phyloP scores from a whole-genome alignment of 257 asterid genomes.

The Ocimum tenuiflorum region DNA sequence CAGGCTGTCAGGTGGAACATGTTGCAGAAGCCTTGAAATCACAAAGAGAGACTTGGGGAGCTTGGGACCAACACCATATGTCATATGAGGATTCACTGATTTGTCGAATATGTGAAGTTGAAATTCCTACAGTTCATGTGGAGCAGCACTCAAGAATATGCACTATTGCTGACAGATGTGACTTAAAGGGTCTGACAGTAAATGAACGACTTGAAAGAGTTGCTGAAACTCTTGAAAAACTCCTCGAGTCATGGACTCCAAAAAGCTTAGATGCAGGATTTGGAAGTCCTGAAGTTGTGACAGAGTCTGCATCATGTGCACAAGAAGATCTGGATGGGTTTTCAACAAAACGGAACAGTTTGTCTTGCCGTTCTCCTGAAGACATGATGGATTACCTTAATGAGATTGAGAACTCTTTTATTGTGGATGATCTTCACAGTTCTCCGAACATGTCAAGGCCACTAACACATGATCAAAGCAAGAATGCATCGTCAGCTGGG shows the following conservation, averaged over 20 bases:
- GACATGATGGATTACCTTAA: slow-evolving; percentile 43
- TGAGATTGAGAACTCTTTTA: slow-evolving; percentile 39
- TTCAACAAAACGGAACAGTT: slow-evolving; percentile 37
- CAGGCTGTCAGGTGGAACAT: slow-evolving; percentile 34
- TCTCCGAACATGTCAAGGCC: slow-evolving; percentile 29
- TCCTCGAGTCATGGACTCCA: slow-evolving; percentile 77
- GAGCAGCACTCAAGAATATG: slow-evolving; percentile 95
- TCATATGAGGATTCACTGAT: slow-evolving; percentile 80
- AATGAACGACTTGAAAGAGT: slow-evolving; percentile 85
- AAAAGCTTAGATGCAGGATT: slow-evolving; percentile 38
- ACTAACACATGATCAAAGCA: slow-evolving; percentile 37
- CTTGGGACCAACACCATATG: slow-evolving; percentile 68
- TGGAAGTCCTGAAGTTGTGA: slow-evolving; percentile 52
- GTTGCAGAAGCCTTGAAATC: slow-evolving; percentile 45
- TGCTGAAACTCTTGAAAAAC: slow-evolving; percentile 74
- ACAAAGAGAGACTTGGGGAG: slow-evolving; percentile 56
- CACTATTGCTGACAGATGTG: slow-evolving; percentile 93
- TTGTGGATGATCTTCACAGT: slow-evolving; percentile 37
- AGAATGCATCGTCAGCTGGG: slow-evolving; percentile 57
- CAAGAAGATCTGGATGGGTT: slow-evolving; percentile 44
- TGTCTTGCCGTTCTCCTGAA: slow-evolving; percentile 42
- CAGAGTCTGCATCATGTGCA: slow-evolving; percentile 34
- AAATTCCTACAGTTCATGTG: slow-evolving; percentile 84
- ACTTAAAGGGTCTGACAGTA: slow-evolving; percentile 77
- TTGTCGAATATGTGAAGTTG: slow-evolving; percentile 97